A percentile compares a stretch with the other conserved stretches of the same genome.
phyloP scores from a whole-genome alignment of 2,329 filamentous ascomycete species.

The Epicoccum sorghinum region DNA sequence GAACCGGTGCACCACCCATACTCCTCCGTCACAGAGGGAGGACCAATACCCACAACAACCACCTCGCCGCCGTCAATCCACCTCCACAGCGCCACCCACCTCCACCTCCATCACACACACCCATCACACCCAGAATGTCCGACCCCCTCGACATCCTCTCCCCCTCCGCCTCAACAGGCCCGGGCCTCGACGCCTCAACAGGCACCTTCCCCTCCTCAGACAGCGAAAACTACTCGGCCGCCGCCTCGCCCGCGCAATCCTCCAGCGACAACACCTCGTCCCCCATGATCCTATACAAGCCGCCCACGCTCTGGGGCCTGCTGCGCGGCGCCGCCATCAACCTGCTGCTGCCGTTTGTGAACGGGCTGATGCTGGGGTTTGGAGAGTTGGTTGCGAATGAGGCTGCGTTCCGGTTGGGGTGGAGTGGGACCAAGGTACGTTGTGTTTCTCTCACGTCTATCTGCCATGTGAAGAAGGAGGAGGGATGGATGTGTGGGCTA shows the following conservation, averaged over 20 bases:
- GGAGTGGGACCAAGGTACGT: constrained; percentile 89
- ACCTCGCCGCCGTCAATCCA: background rate
- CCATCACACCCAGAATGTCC: constrained; percentile 17
- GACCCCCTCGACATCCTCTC: constrained; percentile 57
- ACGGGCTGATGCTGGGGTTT: constrained; percentile 97
- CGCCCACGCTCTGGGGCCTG: constrained; percentile 85
- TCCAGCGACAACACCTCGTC: constrained; percentile 60
- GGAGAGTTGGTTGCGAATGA: constrained; percentile 97
- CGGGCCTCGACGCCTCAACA: constrained; percentile 58
- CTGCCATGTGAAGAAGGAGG: background rate
- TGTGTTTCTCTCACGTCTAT: background rate
- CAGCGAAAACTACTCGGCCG: constrained; percentile 80
- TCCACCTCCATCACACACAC: background rate
- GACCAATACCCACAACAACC: background rate
- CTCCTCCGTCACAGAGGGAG: too few relatives aligned
- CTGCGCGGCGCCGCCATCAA: constrained; percentile 92
- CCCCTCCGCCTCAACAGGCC: constrained; percentile 54
- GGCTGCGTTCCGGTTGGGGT: constrained; percentile 88
- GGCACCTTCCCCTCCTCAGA: constrained; percentile 73
- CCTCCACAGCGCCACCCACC: background rate
- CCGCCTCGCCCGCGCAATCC: constrained; percentile 64
- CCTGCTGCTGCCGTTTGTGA: constrained; percentile 91
- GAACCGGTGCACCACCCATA: too few relatives aligned
- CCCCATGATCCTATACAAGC: constrained; percentile 83
- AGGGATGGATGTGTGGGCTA: too few relatives aligned